These are phyloP conservation scores for Didymella pomorum DNA, from an alignment of 2,329 filamentous ascomycete species.

Conservation along the genomic window DNA sequence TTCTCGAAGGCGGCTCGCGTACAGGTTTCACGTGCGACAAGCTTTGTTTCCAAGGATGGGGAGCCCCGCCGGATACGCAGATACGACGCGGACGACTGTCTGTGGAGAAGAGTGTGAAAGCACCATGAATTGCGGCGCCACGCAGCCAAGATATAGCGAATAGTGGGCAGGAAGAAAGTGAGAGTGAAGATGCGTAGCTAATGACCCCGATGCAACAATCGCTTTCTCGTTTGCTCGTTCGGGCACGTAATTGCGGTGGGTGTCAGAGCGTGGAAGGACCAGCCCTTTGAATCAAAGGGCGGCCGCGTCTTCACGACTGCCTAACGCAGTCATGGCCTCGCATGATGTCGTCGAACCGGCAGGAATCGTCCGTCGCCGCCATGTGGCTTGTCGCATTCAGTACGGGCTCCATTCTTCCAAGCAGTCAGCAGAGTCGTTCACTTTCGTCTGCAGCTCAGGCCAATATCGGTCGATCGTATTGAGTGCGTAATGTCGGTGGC, in stretches of 20 bases:
- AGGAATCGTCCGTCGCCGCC: constrained; percentile 1
- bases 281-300: constrained; percentile 14
- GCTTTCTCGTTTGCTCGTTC: constrained; percentile 2
- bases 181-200: neutral
- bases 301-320: constrained; percentile 6
- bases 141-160: neutral
- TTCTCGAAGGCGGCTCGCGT: constrained; percentile 15
- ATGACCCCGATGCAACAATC: neutral
- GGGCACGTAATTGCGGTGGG: neutral
- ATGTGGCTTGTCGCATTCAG: constrained; percentile 7
- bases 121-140: neutral
- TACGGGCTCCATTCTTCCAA: neutral
- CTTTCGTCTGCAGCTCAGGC: neutral
- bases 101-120: neutral
- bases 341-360: neutral
- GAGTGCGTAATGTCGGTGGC: constrained; percentile 6
- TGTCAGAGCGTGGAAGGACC: neutral
- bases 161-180: neutral
- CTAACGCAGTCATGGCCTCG: constrained; percentile 2
- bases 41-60: constrained; percentile 4
- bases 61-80: constrained; percentile 14
- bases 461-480: neutral
- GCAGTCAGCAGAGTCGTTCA: constrained; percentile 7
- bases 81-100: constrained; percentile 5
- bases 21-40: constrained; percentile 17